Percentiles rank a stretch among this genome's conserved stretches.
Evolutionary conservation across 441 rosid genomes (phyloP).

Genomic region (Pelargonium citronellum): DNA sequence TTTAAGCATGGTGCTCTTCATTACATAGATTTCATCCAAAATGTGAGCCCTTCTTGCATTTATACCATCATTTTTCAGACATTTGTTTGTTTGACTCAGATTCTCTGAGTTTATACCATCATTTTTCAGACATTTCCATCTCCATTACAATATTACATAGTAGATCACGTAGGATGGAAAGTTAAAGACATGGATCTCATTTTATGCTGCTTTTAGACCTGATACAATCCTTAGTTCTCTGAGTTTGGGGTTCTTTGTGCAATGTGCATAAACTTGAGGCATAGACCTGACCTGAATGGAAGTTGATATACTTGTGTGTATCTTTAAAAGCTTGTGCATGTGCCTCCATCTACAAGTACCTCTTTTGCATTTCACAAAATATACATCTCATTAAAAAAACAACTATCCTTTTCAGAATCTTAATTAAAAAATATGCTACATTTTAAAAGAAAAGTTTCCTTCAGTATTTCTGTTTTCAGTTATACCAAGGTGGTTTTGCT

Average conservation of each 20-base stretch:
- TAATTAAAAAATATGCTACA: neutral
- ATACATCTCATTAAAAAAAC: neutral
- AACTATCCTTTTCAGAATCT: neutral
- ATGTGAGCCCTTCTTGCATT: constrained; percentile 32
- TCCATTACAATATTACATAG: too few relatives aligned
- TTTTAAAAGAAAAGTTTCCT: neutral
- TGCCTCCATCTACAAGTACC: neutral
- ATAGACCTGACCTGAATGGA: neutral
- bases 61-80: neutral
- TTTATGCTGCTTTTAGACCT: neutral
- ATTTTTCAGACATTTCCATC: too few relatives aligned
- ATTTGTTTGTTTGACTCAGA: neutral
- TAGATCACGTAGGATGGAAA: neutral
- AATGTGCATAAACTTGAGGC: neutral
- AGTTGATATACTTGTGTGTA: neutral
- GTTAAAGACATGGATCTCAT: neutral
- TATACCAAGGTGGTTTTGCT: neutral
- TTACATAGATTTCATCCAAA: constrained; percentile 67
- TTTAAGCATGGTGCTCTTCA: constrained; percentile 92
- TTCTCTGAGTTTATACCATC: too few relatives aligned
- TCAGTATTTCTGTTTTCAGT: neutral
- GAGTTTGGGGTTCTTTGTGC: neutral
- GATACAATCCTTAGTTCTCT: neutral
- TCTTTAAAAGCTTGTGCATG: neutral
- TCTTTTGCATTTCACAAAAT: neutral